Percentiles rank a stretch among this genome's conserved stretches.
Evolutionary conservation across 306 rosid species (phyloP).

Genomic region (Sicyos baderoa): DNA sequence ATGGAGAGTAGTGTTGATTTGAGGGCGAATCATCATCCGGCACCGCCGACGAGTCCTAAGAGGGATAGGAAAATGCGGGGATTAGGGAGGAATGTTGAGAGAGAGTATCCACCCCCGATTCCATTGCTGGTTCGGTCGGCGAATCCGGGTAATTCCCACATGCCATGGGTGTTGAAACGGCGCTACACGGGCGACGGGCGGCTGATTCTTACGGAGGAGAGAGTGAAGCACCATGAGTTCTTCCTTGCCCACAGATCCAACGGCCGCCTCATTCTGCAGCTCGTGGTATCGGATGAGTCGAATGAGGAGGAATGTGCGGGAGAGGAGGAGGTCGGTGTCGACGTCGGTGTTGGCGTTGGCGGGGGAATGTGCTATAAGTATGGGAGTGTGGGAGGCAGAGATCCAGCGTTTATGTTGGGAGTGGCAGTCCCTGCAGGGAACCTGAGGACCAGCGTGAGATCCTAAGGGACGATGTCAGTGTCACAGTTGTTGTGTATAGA

Average conservation of each 20-base stretch:
- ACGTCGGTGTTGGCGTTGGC: not conserved
- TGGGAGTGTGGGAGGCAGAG: constrained; percentile 11
- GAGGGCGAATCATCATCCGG: not conserved
- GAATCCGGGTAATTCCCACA: constrained; percentile 39
- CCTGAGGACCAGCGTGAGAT: not conserved
- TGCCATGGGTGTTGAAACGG: constrained; percentile 63
- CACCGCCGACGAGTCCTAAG: not conserved
- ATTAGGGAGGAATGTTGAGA: constrained; percentile 14
- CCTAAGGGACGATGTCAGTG: not conserved
- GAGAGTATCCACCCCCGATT: constrained; percentile 56
- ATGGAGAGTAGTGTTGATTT: constrained; percentile 54
- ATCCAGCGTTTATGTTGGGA: constrained; percentile 28
- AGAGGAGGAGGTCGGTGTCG: not conserved
- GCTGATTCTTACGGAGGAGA: constrained; percentile 53
- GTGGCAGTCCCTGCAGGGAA: not conserved
- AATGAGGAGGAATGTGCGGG: not conserved
- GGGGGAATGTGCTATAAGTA: constrained; percentile 22
- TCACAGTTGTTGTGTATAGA: no score
- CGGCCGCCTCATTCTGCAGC: constrained; percentile 65
- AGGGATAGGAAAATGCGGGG: not conserved
- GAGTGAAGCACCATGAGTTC: constrained; percentile 49
- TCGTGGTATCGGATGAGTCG: constrained; percentile 34
- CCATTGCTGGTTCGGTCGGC: constrained; percentile 45
- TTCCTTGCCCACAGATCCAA: constrained; percentile 49
- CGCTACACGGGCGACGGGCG: constrained; percentile 56